Base-by-base conservation (phyloP, 2,329 filamentous ascomycete species). In the Mariannaea sp. region DNA sequence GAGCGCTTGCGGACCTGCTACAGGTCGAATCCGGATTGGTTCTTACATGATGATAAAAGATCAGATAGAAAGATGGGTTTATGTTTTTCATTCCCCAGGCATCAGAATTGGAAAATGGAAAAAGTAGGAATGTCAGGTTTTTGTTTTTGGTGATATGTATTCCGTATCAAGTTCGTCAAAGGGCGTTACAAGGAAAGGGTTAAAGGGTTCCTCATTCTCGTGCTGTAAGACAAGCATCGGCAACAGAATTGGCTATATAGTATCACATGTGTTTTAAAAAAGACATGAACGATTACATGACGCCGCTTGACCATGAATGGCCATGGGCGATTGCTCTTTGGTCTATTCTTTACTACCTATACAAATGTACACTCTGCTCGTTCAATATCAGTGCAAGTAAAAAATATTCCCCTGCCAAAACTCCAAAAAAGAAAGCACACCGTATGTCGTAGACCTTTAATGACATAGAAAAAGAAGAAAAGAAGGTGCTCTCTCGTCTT, bases 1-100 rank as follows among this genome's bases (percentile, higher is more conserved):
- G 74, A 49, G 80, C 84, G 1, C 65, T 85, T 38, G 81, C 77
- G 2, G 77, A 82, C 54, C 71, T 82, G 10, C 69, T 85, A n/a
- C 75, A 74, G 56, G 71, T 71, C 32, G 77, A 81, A 55, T 72
- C 73, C 6, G 82, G 82, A 0, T 58, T 85, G 46, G 70, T 75
- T 46, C 66, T 85, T 60, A 66, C 61, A 44, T 77, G 36, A 32
- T 40, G 51, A 36, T 9, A 3, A 36, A 20, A 4, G 17, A 5
- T 24, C 24, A 19, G 20, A 24, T 17, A 7, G 20, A 39, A n/a
- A 5, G 8, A 39, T 38, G 14, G 35, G 35, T 20, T 7, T 10
- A 17, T 19, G 13, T 19, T 32, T 32, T 30, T 36, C 17, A n/a
- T 53, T 41, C 19, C 33, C 36, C 17, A 16, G 43, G 36, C 33